phyloP scores from a whole-genome alignment of 2,329 filamentous ascomycete genomes.

The Hymenoscyphus repandus region DNA sequence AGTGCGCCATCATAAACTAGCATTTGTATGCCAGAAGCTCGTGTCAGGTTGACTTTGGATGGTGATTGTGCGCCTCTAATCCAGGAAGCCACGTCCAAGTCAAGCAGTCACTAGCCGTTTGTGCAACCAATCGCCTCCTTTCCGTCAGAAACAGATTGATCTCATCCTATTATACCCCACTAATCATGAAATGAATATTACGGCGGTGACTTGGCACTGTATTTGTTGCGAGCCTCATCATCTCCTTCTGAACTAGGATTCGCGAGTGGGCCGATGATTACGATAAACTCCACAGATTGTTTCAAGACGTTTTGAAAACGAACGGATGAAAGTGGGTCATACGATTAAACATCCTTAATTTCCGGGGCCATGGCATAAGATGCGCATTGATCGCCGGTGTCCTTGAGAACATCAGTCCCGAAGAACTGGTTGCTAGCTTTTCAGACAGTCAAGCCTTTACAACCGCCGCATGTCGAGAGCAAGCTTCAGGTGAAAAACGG shows the following conservation, averaged over 20 bases:
- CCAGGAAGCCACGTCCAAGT: too few species aligned
- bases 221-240: conserved; percentile 6
- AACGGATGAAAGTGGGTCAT: conserved; percentile 1
- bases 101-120: neutral
- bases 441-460: neutral
- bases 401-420: neutral
- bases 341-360: too few species aligned
- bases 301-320: conserved; percentile 8
- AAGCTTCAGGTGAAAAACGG: too few species aligned
- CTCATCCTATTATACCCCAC: neutral
- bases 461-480: neutral
- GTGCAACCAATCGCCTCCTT: neutral
- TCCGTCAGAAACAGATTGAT: conserved; percentile 2
- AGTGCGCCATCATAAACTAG: neutral
- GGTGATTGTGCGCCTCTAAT: neutral
- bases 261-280: conserved; percentile 2
- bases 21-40: neutral
- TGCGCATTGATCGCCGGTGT: neutral
- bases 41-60: neutral
- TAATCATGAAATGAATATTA: neutral
- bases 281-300: conserved; percentile 1
- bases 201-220: conserved; percentile 1
- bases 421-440: neutral
- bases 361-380: too few species aligned
- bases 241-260: neutral